Base-by-base conservation (phyloP, 2,329 filamentous ascomycete genomes). In the Botryotinia globosa region DNA sequence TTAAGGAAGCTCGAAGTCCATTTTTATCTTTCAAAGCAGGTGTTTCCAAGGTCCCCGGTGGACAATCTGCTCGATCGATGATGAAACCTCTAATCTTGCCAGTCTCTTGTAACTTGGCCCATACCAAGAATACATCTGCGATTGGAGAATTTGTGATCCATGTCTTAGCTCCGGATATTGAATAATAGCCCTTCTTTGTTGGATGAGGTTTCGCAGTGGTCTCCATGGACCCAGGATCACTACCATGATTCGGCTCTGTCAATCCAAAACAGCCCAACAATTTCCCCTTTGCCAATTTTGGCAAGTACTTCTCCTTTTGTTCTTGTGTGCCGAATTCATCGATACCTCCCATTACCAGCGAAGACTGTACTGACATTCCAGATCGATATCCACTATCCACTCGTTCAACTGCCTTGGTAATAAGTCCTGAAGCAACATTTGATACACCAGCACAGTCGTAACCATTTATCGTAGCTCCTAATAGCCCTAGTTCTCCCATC, bases 141-240 rank as follows among this genome's bases (percentile, higher is more conserved):
- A 97, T 97, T 5, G 94, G 94, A 12, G 92, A 95, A 83, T 97
- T 97, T 22, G 94, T 97, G 81, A 97, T 97, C 94, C 94, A 97
- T 0, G 94, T 97, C 86, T 97, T 97, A 67, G 92, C 85, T 2
- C 94, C 94, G 63, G 90, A 93, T 51, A 97, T 83, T 61, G 90
- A 88, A 78, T 91, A 92, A 81, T 94, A 93, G 1, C 94, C 94
- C 79, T 92, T 91, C 85, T 94, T 94, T 12, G 89, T 90, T 9
- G 94, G 92, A 80, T 97, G 94, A 66, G 91, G 90, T 80, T 90
- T 93, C n/a, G 94, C 94, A 16, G 88, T 87, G 9, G 91, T 94
- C 85, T 97, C 94, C 93, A 97, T 95, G 51, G 91, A 93, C 22
- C 94, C 94, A 8, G 94, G 94, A 80, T 97, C 94, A 72, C 92